phyloP scores from a whole-genome alignment of 371 early-diverging fungal species.

The Fennellomyces sp. region DNA sequence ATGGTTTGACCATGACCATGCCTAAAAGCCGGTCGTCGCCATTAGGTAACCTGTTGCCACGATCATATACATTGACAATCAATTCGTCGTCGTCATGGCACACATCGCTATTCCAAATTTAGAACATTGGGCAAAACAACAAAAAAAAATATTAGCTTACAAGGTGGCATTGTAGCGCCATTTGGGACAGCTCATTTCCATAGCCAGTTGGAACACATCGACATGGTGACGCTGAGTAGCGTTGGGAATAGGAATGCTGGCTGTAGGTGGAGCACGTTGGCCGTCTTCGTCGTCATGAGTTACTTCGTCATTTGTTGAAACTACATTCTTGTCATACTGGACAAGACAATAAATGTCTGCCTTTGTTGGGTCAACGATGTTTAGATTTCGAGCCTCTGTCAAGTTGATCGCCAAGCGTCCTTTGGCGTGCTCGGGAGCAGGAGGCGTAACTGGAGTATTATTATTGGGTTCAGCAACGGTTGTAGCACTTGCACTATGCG shows the following conservation, averaged over 20 bases:
- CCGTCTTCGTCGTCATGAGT: slow-evolving; percentile 10
- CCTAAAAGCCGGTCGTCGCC: slow-evolving; percentile 67
- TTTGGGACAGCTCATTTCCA: slow-evolving; percentile 52
- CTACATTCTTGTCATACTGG: slow-evolving; percentile 48
- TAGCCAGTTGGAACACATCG: slow-evolving; percentile 46
- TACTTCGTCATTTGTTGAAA: slow-evolving; percentile 39
- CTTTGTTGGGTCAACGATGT: slow-evolving; percentile 38
- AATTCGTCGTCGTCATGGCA: slow-evolving; percentile 62
- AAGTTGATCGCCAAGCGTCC: slow-evolving; percentile 34
- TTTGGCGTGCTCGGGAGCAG: slow-evolving; percentile 26
- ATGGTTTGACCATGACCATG: slow-evolving; percentile 61
- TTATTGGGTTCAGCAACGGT: neutral
- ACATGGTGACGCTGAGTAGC: slow-evolving; percentile 7
- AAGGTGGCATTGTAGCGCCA: slow-evolving; percentile 75
- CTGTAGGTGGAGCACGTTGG: neutral
- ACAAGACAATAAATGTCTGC: slow-evolving; percentile 53
- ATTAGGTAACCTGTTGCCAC: slow-evolving; percentile 39
- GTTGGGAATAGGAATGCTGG: slow-evolving; percentile 18
- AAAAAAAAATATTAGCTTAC: slow-evolving; percentile 41
- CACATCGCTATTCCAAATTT: slow-evolving; percentile 57
- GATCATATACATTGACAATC: slow-evolving; percentile 67
- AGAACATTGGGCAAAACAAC: slow-evolving; percentile 4
- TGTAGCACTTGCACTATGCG: neutral
- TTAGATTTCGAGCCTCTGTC: slow-evolving; percentile 52
- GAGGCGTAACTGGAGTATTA: slow-evolving; percentile 3